These are phyloP conservation scores for Syzygium malaccense DNA, from an alignment of 441 rosid species.

Conservation along the genomic window DNA sequence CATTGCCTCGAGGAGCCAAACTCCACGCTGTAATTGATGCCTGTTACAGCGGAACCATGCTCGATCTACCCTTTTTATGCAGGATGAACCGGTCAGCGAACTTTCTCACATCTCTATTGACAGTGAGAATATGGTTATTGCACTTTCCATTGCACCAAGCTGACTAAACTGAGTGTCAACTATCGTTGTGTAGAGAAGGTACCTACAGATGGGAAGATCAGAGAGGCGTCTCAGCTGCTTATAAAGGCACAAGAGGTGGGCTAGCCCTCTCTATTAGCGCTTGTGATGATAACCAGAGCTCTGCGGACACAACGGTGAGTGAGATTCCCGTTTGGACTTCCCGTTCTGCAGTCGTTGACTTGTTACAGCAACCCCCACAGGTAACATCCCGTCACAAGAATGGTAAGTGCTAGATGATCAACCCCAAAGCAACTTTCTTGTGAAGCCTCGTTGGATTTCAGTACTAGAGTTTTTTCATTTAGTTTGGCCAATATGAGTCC, in stretches of 20 bases:
- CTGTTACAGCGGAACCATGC: slow-evolving; percentile 73
- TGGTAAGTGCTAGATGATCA: neutral
- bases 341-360: neutral
- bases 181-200: slow-evolving; percentile 33
- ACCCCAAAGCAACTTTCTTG: neutral
- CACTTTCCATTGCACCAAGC: neutral
- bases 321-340: neutral
- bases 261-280: slow-evolving; percentile 57
- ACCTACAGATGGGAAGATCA: slow-evolving; percentile 58
- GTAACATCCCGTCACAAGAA: neutral
- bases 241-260: slow-evolving; percentile 70
- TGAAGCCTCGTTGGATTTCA: neutral
- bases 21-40: slow-evolving; percentile 78
- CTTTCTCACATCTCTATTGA: neutral
- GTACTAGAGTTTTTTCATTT: neutral
- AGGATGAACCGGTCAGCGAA: slow-evolving; percentile 47
- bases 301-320: slow-evolving; percentile 49
- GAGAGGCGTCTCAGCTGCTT: slow-evolving; percentile 3
- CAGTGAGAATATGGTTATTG: neutral
- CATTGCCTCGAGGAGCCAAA: slow-evolving; percentile 49
- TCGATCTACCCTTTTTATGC: slow-evolving; percentile 62
- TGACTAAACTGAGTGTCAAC: neutral
- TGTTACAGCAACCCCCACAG: neutral
- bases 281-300: slow-evolving; percentile 53
- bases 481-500: neutral